Conservation (phyloP, 2,329 filamentous ascomycete genomes). For the Beauveria pseudobassiana region DNA sequence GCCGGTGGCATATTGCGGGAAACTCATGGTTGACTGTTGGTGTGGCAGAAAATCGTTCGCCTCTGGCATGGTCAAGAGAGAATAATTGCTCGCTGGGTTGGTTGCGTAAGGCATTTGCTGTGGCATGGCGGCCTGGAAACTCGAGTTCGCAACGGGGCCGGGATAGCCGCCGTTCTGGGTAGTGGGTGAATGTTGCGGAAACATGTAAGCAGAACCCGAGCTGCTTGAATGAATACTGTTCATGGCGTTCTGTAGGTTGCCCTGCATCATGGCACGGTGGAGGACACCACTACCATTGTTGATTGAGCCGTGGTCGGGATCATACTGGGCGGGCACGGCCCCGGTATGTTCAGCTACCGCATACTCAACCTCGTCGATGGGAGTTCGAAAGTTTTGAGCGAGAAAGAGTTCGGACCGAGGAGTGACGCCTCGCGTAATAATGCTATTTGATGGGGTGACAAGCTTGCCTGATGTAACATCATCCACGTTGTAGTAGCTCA, state of each 20-base stretch:
- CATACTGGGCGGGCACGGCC: constrained; percentile 12
- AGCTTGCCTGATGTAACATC: constrained; percentile 63
- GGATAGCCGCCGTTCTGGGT: not conserved
- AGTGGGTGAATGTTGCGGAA: not conserved
- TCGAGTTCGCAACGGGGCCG: not conserved
- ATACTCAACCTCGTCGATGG: constrained; percentile 52
- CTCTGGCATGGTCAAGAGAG: constrained; percentile 16
- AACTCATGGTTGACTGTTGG: constrained; percentile 16
- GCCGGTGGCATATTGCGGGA: constrained; percentile 19
- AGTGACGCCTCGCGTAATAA: constrained; percentile 29
- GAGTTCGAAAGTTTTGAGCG: constrained; percentile 59
- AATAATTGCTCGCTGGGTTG: constrained; percentile 15
- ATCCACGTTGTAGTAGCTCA: constrained; percentile 79
- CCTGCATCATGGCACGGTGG: constrained; percentile 21
- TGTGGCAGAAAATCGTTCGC: constrained; percentile 14
- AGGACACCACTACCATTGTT: constrained; percentile 14
- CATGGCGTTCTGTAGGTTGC: constrained; percentile 17
- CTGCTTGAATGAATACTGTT: not conserved
- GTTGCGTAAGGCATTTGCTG: not conserved
- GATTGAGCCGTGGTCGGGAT: constrained; percentile 11
- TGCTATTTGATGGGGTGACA: constrained; percentile 47
- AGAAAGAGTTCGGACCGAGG: constrained; percentile 52
- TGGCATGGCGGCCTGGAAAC: not conserved
- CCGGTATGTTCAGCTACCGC: constrained; percentile 11
- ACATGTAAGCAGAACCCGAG: not conserved